phyloP scores from a whole-genome alignment of 1,139 yeast genomes.

The Diutina sp. region DNA sequence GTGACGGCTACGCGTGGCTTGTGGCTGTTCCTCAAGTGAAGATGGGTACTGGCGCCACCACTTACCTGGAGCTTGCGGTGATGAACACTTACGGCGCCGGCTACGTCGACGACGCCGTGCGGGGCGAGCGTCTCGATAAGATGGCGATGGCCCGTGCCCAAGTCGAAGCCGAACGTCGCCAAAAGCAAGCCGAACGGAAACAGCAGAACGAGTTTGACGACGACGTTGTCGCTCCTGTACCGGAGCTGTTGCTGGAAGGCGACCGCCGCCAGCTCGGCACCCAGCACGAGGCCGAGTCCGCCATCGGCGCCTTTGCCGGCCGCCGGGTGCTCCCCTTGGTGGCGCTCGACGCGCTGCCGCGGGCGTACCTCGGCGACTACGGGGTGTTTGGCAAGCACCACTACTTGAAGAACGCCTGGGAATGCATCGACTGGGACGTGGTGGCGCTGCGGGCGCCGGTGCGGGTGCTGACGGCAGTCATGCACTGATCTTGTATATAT shows the following conservation, averaged over 20 bases:
- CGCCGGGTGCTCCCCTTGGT: slow-evolving; percentile 46
- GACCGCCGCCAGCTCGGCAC: slow-evolving; percentile 21
- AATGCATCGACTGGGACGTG: slow-evolving; percentile 58
- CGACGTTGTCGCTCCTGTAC: slow-evolving; percentile 6
- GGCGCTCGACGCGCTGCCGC: slow-evolving; percentile 61
- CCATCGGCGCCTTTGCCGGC: slow-evolving; percentile 18
- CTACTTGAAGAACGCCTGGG: slow-evolving; percentile 61
- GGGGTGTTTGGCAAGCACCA: slow-evolving; percentile 63
- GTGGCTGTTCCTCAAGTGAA: slow-evolving; percentile 42
- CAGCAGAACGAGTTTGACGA: slow-evolving; percentile 5
- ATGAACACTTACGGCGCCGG: slow-evolving; percentile 72
- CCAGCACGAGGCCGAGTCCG: slow-evolving; percentile 30
- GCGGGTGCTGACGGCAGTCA: neutral
- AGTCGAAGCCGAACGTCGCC: slow-evolving; percentile 13
- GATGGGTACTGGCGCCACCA: slow-evolving; percentile 16
- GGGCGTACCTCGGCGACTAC: slow-evolving; percentile 55
- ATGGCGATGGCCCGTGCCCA: slow-evolving; percentile 23
- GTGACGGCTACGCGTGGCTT: slow-evolving; percentile 69
- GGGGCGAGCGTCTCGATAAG: slow-evolving; percentile 36
- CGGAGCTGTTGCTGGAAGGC: slow-evolving; percentile 2
- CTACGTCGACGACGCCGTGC: slow-evolving; percentile 41
- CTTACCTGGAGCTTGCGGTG: slow-evolving; percentile 39
- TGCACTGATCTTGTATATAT: neutral
- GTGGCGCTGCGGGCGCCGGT: slow-evolving; percentile 16
- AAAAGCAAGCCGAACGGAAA: slow-evolving; percentile 7